Conservation (phyloP, 1,139 yeast genomes). For the Hansenula anomala region DNA sequence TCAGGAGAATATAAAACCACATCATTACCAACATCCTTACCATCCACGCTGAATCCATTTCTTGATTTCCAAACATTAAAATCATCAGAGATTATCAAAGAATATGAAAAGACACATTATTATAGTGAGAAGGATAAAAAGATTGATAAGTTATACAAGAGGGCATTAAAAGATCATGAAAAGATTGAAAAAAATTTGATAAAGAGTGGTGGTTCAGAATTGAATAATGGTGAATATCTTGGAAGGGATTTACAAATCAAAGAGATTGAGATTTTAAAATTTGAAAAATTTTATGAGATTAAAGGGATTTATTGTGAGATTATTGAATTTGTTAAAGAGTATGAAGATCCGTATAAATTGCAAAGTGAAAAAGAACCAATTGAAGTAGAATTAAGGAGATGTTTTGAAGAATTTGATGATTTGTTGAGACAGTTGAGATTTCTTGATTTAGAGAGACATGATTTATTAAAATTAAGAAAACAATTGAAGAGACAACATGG, state of each 20-base stretch:
- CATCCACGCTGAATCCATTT: neutral
- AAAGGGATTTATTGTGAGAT: slow-evolving; percentile 4
- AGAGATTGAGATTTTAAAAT: slow-evolving; percentile 6
- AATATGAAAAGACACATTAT: neutral
- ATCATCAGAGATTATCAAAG: neutral
- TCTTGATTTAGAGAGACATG: slow-evolving; percentile 9
- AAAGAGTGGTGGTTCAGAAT: neutral
- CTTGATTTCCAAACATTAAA: too few species aligned
- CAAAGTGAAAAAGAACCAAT: slow-evolving; percentile 5
- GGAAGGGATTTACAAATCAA: slow-evolving; percentile 6
- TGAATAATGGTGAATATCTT: slow-evolving; percentile 9
- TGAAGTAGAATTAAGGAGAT: neutral
- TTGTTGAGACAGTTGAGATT: slow-evolving; percentile 6
- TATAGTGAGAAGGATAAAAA: neutral
- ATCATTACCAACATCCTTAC: neutral
- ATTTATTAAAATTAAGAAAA: neutral
- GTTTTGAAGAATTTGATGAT: slow-evolving; percentile 5
- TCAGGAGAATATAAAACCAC: neutral
- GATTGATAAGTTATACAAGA: neutral
- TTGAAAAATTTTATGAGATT: slow-evolving; percentile 4
- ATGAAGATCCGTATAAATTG: slow-evolving; percentile 11
- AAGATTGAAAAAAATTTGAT: too few species aligned
- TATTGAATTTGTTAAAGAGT: slow-evolving; percentile 3
- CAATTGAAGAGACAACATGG: too few species aligned
- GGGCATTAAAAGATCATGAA: too few species aligned